phyloP scores from a whole-genome alignment of 2,329 filamentous ascomycete species.

The Arthroderma uncinatum region DNA sequence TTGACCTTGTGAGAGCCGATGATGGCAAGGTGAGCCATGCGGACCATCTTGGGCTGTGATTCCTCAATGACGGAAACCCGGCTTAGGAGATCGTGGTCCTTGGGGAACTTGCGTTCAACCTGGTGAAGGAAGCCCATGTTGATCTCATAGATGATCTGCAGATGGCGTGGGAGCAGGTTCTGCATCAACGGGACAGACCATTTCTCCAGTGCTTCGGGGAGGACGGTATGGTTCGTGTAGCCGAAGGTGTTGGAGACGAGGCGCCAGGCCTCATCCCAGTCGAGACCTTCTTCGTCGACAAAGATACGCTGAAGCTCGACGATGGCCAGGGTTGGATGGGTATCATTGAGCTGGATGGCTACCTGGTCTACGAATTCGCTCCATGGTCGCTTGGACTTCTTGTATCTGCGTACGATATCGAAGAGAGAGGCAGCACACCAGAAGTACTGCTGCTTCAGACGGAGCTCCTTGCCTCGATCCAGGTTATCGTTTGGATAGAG shows the following conservation, averaged over 20 bases:
- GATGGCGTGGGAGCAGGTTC: conserved; percentile 81
- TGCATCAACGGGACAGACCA: conserved; percentile 92
- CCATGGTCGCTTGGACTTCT: conserved; percentile 90
- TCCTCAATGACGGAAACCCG: conserved; percentile 98
- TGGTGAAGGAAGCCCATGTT: conserved; percentile 85
- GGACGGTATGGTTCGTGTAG: conserved; percentile 97
- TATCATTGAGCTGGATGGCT: conserved; percentile 96
- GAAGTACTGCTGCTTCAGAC: conserved; percentile 98
- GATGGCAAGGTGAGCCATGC: conserved; percentile 91
- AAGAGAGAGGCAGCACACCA: conserved; percentile 96
- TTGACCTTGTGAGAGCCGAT: conserved; percentile 99
- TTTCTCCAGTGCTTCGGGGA: conserved; percentile 94
- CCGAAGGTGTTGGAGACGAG: conserved; percentile 73
- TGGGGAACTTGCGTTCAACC: conserved; percentile 83
- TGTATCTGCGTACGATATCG: conserved; percentile 95
- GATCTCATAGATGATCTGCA: conserved; percentile 97
- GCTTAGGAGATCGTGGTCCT: conserved; percentile 71
- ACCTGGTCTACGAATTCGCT: conserved; percentile 86
- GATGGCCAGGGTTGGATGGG: conserved; percentile 89
- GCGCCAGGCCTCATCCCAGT: conserved; percentile 86
- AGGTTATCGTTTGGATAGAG: conserved; percentile 97
- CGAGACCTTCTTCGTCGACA: conserved; percentile 75
- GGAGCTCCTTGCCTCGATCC: conserved; percentile 89
- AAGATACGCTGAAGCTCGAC: conserved; percentile 92
- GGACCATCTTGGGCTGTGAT: conserved; percentile 91